phyloP scores from a whole-genome alignment of 2,329 filamentous ascomycete species.

The Pseudopithomyces maydicus region DNA sequence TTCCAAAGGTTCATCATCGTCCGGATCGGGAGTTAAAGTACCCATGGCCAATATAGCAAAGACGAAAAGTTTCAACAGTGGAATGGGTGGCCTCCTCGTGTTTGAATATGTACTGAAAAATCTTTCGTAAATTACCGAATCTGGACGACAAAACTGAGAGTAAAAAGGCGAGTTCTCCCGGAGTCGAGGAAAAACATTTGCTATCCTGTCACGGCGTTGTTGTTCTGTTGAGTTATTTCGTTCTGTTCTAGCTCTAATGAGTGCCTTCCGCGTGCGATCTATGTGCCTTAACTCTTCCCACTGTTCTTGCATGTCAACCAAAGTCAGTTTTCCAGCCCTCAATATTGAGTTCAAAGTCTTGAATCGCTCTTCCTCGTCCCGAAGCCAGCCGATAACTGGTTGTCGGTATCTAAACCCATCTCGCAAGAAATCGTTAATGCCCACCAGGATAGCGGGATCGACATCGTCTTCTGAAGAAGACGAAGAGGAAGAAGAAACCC shows the following conservation, averaged over 20 bases:
- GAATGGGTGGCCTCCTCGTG: background rate
- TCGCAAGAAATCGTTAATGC: background rate
- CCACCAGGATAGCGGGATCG: too few species aligned
- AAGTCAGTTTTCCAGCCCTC: background rate
- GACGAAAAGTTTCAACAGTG: background rate
- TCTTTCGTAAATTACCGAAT: background rate
- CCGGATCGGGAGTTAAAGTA: background rate
- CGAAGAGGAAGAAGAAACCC: too few species aligned
- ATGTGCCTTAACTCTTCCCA: too few species aligned
- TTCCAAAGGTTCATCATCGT: background rate
- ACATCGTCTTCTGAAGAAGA: too few species aligned
- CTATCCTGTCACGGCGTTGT: too few species aligned
- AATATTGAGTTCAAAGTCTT: background rate
- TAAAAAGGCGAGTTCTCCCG: background rate
- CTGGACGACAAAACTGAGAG: background rate
- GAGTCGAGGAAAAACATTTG: background rate
- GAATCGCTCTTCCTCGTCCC: background rate
- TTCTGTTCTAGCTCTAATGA: too few species aligned
- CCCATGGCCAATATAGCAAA: background rate
- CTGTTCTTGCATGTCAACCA: background rate
- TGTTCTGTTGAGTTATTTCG: too few species aligned
- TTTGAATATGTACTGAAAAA: background rate
- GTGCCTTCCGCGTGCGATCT: too few species aligned
- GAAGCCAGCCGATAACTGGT: background rate
- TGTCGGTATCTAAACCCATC: background rate